phyloP scores from a whole-genome alignment of 2,329 filamentous ascomycete genomes.

The Microcyclospora pomicola region DNA sequence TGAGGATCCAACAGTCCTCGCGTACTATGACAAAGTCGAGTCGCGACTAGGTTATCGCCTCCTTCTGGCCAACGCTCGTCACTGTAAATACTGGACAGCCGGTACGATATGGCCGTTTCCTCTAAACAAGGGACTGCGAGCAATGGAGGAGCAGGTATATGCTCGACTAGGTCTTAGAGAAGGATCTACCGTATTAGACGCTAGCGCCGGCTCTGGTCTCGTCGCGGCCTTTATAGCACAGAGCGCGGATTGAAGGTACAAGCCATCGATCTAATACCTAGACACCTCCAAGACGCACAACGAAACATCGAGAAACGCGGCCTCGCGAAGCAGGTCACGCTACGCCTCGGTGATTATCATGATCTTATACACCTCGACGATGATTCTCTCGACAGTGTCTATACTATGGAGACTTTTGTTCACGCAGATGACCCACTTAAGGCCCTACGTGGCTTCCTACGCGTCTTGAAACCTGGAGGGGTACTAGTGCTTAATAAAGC shows the following conservation, averaged over 20 bases:
- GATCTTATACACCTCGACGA: conserved; percentile 30
- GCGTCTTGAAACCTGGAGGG: too few species aligned
- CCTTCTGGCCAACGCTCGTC: too few species aligned
- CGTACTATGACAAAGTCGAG: too few species aligned
- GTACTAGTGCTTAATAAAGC: too few species aligned
- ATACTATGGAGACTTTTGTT: conserved; percentile 44
- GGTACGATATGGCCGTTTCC: too few species aligned
- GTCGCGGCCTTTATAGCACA: conserved; percentile 39
- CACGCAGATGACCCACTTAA: conserved; percentile 35
- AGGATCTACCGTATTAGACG: conserved; percentile 37
- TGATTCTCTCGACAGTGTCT: conserved; percentile 36
- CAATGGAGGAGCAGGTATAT: too few species aligned
- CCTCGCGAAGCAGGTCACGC: conserved; percentile 25
- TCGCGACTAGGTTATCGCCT: too few species aligned
- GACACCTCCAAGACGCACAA: conserved; percentile 33
- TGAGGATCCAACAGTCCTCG: too few species aligned
- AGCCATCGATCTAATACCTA: conserved; percentile 37
- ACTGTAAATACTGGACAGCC: too few species aligned
- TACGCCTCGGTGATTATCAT: conserved; percentile 38
- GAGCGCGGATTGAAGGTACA: conserved; percentile 24
- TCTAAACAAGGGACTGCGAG: too few species aligned
- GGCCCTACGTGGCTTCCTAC: too few species aligned
- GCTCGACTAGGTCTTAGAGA: too few species aligned
- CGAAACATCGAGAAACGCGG: conserved; percentile 26
- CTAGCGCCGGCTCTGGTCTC: conserved; percentile 37